Conservation (phyloP, 345 rosid genomes). For the Mallotus nudiflorus region DNA sequence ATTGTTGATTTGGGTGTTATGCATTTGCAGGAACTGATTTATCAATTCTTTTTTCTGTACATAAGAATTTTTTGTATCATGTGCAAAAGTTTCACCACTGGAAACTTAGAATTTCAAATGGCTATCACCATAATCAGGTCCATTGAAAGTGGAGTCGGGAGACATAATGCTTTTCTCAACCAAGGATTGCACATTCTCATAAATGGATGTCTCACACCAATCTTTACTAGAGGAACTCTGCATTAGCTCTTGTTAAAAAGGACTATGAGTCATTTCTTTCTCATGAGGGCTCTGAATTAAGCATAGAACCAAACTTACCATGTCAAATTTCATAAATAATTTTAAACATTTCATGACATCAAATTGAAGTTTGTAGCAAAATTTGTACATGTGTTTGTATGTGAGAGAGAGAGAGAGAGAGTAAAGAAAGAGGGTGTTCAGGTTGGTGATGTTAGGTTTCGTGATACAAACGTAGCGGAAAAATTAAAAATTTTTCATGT, state of each 20-base stretch:
- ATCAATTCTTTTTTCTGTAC: constrained; percentile 49
- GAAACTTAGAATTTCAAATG: constrained; percentile 17
- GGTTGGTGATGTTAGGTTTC: no score
- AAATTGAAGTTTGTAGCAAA: constrained; percentile 14
- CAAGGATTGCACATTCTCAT: constrained; percentile 23
- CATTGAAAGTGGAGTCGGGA: constrained; percentile 25
- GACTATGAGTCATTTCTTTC: constrained; percentile 31
- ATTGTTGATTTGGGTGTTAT: no score
- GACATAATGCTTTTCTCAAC: constrained; percentile 23
- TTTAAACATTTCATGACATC: constrained; percentile 13
- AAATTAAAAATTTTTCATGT: no score
- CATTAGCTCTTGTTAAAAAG: constrained; percentile 28
- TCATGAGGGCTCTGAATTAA: constrained; percentile 35
- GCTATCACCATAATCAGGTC: constrained; percentile 19
- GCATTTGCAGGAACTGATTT: constrained; percentile 32
- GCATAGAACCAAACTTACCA: constrained; percentile 20
- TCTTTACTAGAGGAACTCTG: constrained; percentile 25
- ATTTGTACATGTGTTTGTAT: not conserved
- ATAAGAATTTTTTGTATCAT: constrained; percentile 37
- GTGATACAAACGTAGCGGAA: no score
- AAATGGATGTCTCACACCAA: constrained; percentile 21
- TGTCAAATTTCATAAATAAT: constrained; percentile 24
- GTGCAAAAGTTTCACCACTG: constrained; percentile 28
- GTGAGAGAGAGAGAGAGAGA: constrained; percentile 14
- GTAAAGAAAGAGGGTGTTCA: no score